Evolutionary conservation across 164 flowering plant species (phyloP).

Genomic region (Nymphaea thermarum): DNA sequence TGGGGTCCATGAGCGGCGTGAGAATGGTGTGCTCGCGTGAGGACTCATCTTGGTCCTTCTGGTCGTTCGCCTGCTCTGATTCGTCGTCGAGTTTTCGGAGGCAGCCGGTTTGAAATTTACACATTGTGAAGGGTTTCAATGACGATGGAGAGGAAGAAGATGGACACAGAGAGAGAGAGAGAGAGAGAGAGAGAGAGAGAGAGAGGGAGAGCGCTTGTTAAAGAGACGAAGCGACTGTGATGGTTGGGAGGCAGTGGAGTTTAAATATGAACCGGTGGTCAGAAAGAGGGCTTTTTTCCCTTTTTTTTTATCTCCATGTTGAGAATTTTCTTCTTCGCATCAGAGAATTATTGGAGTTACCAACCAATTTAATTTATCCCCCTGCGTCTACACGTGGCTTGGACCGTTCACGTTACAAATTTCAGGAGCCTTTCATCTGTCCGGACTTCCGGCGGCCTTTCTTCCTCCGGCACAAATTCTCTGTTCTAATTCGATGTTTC

Average conservation of each 20-base stretch:
- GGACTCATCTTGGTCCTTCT: slow-evolving; percentile 6
- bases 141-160: background rate
- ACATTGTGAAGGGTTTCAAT: background rate
- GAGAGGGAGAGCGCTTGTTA: background rate
- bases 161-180: slow-evolving; percentile 4
- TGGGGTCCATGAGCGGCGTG: slow-evolving; percentile 23
- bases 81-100: slow-evolving; percentile 6
- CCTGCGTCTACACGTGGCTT: no score
- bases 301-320: no score
- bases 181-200: slow-evolving; percentile 1
- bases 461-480: no score
- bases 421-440: no score
- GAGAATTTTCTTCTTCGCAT: no score
- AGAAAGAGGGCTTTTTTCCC: background rate
- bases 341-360: no score
- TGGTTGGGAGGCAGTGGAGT: background rate
- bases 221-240: no score
- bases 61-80: slow-evolving; percentile 1
- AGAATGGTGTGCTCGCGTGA: slow-evolving; percentile 11
- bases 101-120: slow-evolving; percentile 1
- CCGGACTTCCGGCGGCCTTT: no score
- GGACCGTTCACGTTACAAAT: no score
- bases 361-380: no score
- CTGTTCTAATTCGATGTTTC: no score
- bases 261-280: background rate